Evolutionary conservation across 2,329 filamentous ascomycete species (phyloP).

Genomic region (Fusarium papillatum): DNA sequence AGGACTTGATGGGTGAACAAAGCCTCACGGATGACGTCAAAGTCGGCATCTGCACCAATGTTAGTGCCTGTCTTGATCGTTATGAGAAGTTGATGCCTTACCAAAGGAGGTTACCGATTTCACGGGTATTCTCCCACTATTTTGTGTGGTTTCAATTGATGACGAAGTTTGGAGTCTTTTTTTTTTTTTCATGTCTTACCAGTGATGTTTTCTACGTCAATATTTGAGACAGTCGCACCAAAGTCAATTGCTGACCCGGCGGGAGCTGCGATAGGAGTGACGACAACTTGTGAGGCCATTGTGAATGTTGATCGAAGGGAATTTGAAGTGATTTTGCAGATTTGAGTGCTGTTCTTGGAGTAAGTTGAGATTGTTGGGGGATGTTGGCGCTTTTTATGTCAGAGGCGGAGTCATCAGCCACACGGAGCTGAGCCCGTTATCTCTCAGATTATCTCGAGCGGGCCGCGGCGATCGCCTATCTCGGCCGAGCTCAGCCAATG

Average conservation of each 20-base stretch:
- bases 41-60: constrained; percentile 68
- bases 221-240: constrained; percentile 70
- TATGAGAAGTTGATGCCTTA: constrained; percentile 49
- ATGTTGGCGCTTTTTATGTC: constrained; percentile 15
- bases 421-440: background rate
- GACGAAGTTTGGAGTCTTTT: background rate
- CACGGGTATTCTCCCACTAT: constrained; percentile 67
- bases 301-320: background rate
- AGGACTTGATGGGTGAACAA: constrained; percentile 79
- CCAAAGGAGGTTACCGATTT: constrained; percentile 72
- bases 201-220: constrained; percentile 72
- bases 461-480: constrained; percentile 38
- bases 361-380: background rate
- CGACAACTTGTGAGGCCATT: constrained; percentile 45
- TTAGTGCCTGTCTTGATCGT: constrained; percentile 32
- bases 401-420: background rate
- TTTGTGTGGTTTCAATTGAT: constrained; percentile 18
- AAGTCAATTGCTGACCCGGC: constrained; percentile 65
- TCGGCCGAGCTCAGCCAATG: constrained; percentile 6
- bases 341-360: background rate
- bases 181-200: constrained; percentile 59
- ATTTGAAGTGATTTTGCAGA: background rate
- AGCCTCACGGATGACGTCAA: constrained; percentile 72
- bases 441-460: background rate
- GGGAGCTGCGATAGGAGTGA: constrained; percentile 54